phyloP scores from a whole-genome alignment of 169 alveolate species.

The Amoebophrya sp. region DNA sequence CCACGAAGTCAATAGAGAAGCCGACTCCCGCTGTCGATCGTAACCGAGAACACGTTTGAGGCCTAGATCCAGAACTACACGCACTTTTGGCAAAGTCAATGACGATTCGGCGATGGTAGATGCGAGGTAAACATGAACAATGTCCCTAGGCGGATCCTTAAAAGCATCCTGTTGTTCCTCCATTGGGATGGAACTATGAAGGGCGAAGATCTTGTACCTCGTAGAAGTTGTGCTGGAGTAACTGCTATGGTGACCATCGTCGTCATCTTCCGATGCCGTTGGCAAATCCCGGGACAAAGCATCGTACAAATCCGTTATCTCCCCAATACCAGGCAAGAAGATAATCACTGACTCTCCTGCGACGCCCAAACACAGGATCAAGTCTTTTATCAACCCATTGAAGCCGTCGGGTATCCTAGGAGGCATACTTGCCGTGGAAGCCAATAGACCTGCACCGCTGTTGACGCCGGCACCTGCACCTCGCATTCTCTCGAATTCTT shows the following conservation, averaged over 20 bases:
- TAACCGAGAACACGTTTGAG: slow-evolving; percentile 38
- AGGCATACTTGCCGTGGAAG: neutral
- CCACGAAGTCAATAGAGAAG: slow-evolving; percentile 36
- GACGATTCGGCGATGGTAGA: slow-evolving; percentile 84
- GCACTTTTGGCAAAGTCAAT: slow-evolving; percentile 72
- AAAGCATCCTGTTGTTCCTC: slow-evolving; percentile 44
- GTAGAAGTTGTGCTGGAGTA: neutral
- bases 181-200: slow-evolving; percentile 32
- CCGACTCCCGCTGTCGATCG: slow-evolving; percentile 39
- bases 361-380: slow-evolving; percentile 32
- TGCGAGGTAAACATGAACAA: slow-evolving; percentile 55
- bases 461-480: neutral
- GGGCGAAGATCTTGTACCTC: slow-evolving; percentile 34
- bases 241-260: neutral
- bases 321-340: slow-evolving; percentile 49
- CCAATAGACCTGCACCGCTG: neutral
- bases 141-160: slow-evolving; percentile 30
- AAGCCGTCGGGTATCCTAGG: neutral
- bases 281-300: neutral
- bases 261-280: neutral
- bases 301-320: slow-evolving; percentile 41
- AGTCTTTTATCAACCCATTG: slow-evolving; percentile 22
- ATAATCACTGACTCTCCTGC: slow-evolving; percentile 47
- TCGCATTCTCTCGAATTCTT: neutral
- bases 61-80: slow-evolving; percentile 69